Evolutionary conservation across 345 rosid genomes (phyloP), one percentile per base, ranked within the genome.

Genomic region (Euphorbia tirucalli): DNA sequence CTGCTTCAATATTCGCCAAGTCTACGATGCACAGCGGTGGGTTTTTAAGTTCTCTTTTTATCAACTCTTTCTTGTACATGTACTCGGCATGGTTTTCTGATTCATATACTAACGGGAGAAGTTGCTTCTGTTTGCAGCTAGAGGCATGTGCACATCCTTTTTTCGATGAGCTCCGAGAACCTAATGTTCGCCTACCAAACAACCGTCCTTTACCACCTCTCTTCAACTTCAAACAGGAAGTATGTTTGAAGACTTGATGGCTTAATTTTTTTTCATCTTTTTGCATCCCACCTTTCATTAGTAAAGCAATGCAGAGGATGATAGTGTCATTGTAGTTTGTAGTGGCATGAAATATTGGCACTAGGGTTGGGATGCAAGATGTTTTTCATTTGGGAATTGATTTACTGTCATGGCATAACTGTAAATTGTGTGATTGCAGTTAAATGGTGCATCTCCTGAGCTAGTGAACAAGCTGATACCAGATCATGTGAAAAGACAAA

Each of bases 401-500:
- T 35, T 35, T 35, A n/a, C n/a, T n/a, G n/a, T n/a, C n/a, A n/a
- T n/a, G n/a, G n/a, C n/a, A n/a, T n/a, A 3, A 46, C 18, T 16
- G 16, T 46, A 46, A 46, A 13, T 57, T 78, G 11, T 70, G 54
- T 74, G 63, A 22, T 71, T 61, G 49, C 86, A 87, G 91, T 74
- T 91, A 80, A 72, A 85, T 28, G 93, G 85, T 61, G 88, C 90
- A 68, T 85, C 97, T 68, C 86, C 88, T 24, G 97, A 89, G 67
- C 90, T 89, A n/a, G 88, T 88, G 21, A 89, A 83, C 79, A 91
- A 88, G 89, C 82, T 91, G 84, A 88, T 89, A 69, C 97, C 97
- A 31, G 97, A 91, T 46, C 90, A 89, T 75, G 83, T 88, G 81
- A 89, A 89, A 74, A 84, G 93, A 74, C 91, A 89, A 70, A 76